Percentiles rank a stretch among this genome's conserved stretches.
Evolutionary conservation across 2,329 filamentous ascomycete genomes (phyloP).

Genomic region (Curvularia verruculosa): DNA sequence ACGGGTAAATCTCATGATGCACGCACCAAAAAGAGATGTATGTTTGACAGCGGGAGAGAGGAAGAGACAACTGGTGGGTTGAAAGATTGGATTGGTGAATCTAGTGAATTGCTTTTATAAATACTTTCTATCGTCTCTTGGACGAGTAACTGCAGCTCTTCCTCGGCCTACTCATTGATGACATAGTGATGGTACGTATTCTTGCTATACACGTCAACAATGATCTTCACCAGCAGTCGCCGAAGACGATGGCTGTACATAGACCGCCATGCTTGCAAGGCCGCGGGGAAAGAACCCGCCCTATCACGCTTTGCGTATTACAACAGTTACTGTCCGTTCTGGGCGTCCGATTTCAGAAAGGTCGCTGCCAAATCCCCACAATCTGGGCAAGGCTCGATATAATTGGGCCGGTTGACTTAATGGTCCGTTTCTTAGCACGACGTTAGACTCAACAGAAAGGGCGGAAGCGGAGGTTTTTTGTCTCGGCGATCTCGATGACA

Average conservation of each 20-base stretch:
- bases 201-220: background rate
- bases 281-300: background rate
- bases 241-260: background rate
- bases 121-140: background rate
- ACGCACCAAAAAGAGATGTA: background rate
- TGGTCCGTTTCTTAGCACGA: no score
- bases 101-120: constrained; percentile 4
- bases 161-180: background rate
- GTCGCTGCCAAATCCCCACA: background rate
- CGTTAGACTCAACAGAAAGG: background rate
- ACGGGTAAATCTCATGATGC: constrained; percentile 23
- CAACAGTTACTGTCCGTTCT: background rate
- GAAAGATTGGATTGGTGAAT: background rate
- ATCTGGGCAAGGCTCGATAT: background rate
- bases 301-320: background rate
- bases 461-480: background rate
- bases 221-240: constrained; percentile 7
- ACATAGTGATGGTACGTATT: background rate
- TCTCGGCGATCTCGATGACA: background rate
- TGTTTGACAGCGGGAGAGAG: background rate
- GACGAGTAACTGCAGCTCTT: background rate
- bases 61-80: constrained; percentile 1
- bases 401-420: background rate
- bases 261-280: background rate
- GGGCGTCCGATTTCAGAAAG: background rate